These are phyloP conservation scores for Lodderomyces theae DNA, from an alignment of 1,139 yeast genomes.

Conservation along the genomic window DNA sequence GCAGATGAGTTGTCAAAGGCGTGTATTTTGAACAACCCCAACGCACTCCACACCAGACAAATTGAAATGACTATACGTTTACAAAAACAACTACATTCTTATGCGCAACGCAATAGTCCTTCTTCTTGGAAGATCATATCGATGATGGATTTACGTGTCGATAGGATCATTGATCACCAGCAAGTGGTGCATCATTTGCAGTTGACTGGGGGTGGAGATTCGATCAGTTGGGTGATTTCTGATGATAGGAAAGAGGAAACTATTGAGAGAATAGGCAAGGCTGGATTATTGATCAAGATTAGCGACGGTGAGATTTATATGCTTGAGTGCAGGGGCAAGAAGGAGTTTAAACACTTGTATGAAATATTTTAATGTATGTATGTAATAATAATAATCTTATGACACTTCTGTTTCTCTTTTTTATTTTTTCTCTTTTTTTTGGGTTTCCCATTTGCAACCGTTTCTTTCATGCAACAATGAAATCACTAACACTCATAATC, in stretches of 20 bases:
- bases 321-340: conserved; percentile 49
- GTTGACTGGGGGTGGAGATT: conserved; percentile 20
- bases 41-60: conserved; percentile 24
- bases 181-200: conserved; percentile 31
- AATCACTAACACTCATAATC: background rate
- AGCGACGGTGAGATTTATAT: conserved; percentile 35
- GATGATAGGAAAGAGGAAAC: conserved; percentile 30
- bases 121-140: conserved; percentile 46
- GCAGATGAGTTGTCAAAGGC: conserved; percentile 13
- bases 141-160: conserved; percentile 36
- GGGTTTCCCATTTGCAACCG: conserved; percentile 1
- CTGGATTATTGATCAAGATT: conserved; percentile 40
- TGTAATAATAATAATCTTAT: conserved; percentile 3
- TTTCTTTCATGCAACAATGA: background rate
- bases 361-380: conserved; percentile 25
- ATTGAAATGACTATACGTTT: conserved; percentile 35
- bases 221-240: conserved; percentile 32
- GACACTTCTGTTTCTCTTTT: background rate
- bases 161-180: conserved; percentile 26
- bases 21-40: conserved; percentile 22
- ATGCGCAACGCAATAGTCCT: conserved; percentile 30
- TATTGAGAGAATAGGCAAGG: conserved; percentile 44
- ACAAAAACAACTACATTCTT: conserved; percentile 36
- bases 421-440: background rate
- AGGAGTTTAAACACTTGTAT: conserved; percentile 36